phyloP scores from a whole-genome alignment of 2,329 filamentous ascomycete genomes.

The Pseudocercospora vitis region DNA sequence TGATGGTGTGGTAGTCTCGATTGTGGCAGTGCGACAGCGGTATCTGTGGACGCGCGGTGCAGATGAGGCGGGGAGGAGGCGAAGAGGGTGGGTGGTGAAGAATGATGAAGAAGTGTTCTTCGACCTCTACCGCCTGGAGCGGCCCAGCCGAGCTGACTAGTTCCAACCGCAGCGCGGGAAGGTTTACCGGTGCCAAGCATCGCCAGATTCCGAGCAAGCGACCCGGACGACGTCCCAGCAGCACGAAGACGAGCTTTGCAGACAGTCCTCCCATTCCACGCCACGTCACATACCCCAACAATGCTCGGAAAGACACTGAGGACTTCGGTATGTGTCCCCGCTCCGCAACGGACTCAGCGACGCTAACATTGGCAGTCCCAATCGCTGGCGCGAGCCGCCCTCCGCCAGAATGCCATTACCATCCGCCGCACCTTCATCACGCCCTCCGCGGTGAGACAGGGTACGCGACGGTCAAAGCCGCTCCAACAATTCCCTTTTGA shows the following conservation, averaged over 20 bases:
- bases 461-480: constrained; percentile 44
- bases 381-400: constrained; percentile 60
- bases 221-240: background rate
- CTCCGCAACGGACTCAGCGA: constrained; percentile 5
- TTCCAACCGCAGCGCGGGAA: too few species aligned
- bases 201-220: too few species aligned
- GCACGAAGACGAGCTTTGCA: background rate
- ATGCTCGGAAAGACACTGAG: constrained; percentile 64
- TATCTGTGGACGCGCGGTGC: constrained; percentile 15
- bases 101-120: too few species aligned
- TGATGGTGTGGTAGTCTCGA: constrained; percentile 17
- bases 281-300: constrained; percentile 34
- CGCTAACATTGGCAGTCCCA: constrained; percentile 53
- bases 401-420: constrained; percentile 55
- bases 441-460: constrained; percentile 60
- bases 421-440: constrained; percentile 63
- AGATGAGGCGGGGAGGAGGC: constrained; percentile 19
- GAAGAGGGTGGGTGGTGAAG: constrained; percentile 6
- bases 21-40: constrained; percentile 6
- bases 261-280: constrained; percentile 5
- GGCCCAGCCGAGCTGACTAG: too few species aligned
- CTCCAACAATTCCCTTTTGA: background rate
- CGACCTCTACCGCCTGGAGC: too few species aligned
- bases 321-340: constrained; percentile 53
- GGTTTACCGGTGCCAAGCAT: too few species aligned